Evolutionary conservation across 1,139 yeast species (phyloP), one percentile per base, ranked within the genome.

Genomic region (Kurtzmaniella quercitrusa): DNA sequence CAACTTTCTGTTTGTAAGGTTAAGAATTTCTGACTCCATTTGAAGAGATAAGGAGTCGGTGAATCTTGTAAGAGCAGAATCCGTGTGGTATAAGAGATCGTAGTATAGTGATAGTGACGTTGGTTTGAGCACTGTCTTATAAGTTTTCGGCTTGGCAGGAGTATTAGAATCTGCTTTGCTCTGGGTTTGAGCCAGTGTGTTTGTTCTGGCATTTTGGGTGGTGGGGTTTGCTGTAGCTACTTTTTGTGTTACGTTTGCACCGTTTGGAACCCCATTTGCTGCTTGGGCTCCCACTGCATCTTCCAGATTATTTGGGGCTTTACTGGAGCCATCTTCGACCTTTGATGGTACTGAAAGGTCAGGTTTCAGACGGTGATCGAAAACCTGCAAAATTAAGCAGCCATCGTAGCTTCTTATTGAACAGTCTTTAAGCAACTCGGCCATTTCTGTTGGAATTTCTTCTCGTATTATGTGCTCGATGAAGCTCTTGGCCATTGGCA

Each of bases 321-420:
- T 22, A 9, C 8, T n/a, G n/a, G 34, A 9, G 34, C 18, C 34
- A 11, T 30, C 18, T 30, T 16, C 15, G 18, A 14, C 6, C 15
- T 5, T 16, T 9, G 7, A 3, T 14, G 17, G 18, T 9, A 18
- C 18, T 14, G 8, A 11, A 14, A 7, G 34, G 18, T 30, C 18
- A 18, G 15, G 5, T 14, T 34, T 34, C 22, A 17, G 37, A 2
- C 45, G 23, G 60, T 89, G 96, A 59, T 93, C 98, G 50, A 78
- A 79, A 15, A 93, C 84, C 55, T 88, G 88, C 41, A 93, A 63
- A 16, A 93, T 87, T 36, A 91, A 68, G 57, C 95, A 88, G 0
- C 98, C 97, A 60, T 91, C 97, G 59, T 88, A 91, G 42, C 88
- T 77, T 46, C 80, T 78, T 23, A 91, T 78, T 14, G 91, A 84